Evolutionary conservation across 169 alveolate species (phyloP).

Genomic region (Cryptosporidium viatorum): DNA sequence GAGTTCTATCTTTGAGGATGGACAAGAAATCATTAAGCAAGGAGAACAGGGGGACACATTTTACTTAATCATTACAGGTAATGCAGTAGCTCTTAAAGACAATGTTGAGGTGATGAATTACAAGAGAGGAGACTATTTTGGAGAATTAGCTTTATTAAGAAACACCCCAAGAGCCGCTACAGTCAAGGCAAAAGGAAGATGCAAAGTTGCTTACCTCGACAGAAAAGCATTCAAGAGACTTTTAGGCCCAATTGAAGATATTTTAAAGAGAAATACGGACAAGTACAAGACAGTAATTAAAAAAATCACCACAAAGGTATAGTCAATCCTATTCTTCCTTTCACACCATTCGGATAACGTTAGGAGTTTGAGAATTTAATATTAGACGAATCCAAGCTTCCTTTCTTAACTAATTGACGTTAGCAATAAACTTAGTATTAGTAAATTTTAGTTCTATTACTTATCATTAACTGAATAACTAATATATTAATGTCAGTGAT

Average conservation of each 20-base stretch:
- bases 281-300: constrained; percentile 85
- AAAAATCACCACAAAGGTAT: constrained; percentile 47
- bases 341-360: background rate
- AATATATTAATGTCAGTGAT: background rate
- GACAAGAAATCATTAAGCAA: constrained; percentile 92
- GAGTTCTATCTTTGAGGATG: constrained; percentile 84
- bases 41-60: constrained; percentile 95
- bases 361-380: background rate
- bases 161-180: constrained; percentile 96
- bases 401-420: background rate
- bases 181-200: constrained; percentile 88
- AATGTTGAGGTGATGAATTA: constrained; percentile 88
- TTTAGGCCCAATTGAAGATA: constrained; percentile 95
- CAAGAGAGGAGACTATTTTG: constrained; percentile 94
- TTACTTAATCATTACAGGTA: constrained; percentile 93
- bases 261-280: constrained; percentile 91
- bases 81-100: constrained; percentile 93
- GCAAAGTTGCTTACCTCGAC: constrained; percentile 90
- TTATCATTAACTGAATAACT: constrained; percentile 14
- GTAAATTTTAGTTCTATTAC: constrained; percentile 24
- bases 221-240: constrained; percentile 93
- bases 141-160: constrained; percentile 95
- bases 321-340: background rate
- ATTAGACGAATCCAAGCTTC: background rate
- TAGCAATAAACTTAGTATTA: background rate